Conservation (phyloP, 139 green algal genomes). For the Picochlorum costavermella region DNA sequence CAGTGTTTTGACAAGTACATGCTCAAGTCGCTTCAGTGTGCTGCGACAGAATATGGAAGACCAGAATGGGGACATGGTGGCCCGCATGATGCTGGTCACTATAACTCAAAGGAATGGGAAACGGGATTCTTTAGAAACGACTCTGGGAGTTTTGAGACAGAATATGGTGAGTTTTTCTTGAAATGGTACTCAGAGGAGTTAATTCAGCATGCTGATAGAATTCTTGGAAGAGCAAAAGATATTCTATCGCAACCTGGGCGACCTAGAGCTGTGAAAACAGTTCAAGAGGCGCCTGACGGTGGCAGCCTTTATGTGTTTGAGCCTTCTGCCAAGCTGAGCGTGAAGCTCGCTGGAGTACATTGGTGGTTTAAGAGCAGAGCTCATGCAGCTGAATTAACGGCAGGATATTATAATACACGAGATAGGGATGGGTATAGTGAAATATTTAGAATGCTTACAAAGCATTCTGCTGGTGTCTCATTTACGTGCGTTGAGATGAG, state of each 20-base stretch:
- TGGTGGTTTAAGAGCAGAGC: conserved; percentile 95
- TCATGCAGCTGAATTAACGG: conserved; percentile 94
- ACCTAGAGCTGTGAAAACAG: conserved; percentile 45
- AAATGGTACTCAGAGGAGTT: conserved; percentile 85
- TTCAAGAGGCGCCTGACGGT: conserved; percentile 28
- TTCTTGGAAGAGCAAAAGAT: conserved; percentile 57
- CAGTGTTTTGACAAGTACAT: conserved; percentile 99
- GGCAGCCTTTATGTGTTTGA: conserved; percentile 25
- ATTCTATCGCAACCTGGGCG: conserved; percentile 52
- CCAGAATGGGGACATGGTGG: conserved; percentile 81
- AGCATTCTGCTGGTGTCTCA: conserved; percentile 61
- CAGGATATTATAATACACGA: conserved; percentile 96
- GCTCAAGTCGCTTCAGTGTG: conserved; percentile 60
- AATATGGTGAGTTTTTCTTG: conserved; percentile 93
- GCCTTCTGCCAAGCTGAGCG: conserved; percentile 53
- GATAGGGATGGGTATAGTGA: conserved; percentile 76
- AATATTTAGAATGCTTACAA: conserved; percentile 52
- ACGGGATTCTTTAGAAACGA: conserved; percentile 87
- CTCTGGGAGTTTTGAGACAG: conserved; percentile 71
- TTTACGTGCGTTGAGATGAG: conserved; percentile 99
- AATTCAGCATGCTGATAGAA: conserved; percentile 70
- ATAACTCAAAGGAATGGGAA: conserved; percentile 81
- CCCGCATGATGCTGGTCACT: conserved; percentile 87
- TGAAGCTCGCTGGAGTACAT: conserved; percentile 95
- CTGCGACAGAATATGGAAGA: conserved; percentile 57